Base-by-base conservation (phyloP, 2,329 filamentous ascomycete genomes). In the Diplodia intermedia region DNA sequence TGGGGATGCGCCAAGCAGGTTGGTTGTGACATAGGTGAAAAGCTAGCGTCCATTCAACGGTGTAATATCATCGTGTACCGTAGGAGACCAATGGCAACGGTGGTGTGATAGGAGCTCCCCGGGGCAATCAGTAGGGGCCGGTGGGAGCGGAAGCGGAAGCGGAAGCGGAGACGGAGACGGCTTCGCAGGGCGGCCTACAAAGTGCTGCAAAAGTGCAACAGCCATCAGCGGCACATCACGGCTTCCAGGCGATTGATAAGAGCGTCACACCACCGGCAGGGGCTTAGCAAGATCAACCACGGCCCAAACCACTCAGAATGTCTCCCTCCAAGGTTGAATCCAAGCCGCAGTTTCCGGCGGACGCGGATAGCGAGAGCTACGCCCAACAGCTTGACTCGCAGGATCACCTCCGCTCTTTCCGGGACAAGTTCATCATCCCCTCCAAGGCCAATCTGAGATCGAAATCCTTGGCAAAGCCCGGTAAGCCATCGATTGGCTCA, bases 351-450 rank as follows among this genome's bases (percentile, higher is more conserved):
- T 67, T 67, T 29, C 65, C 65, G 49, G 52, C 53, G 55, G 43
- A 57, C 23, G 65, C 65, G 53, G 55, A 67, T 55, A 61, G 49
- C 40, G 53, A 61, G 40, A 55, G 40, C 33, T 67, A 67, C 40
- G 65, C 65, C 1, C 53, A 23, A 26, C 36, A n/a, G 43, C 53
- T 67, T 55, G 65, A 67, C 54, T 53, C 65, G 33, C 52, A 67
- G 33, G 65, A 67, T 60, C 54, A 54, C 12, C 65, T 67, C n/a
- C 53, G 53, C 65, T 57, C 65, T 43, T 61, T 67, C 31, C 65
- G 65, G 33, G 65, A 57, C 23, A 61, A 67, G 43, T 67, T 67
- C 65, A 67, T 67, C 54, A 67, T 67, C 40, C 65, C 65, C 26
- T 57, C 65, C 52, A 67, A 67, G 60, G 65, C 52, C 29, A 67